Conservation (phyloP, 139 green algal genomes). For the Chlamydomonas incerta region DNA sequence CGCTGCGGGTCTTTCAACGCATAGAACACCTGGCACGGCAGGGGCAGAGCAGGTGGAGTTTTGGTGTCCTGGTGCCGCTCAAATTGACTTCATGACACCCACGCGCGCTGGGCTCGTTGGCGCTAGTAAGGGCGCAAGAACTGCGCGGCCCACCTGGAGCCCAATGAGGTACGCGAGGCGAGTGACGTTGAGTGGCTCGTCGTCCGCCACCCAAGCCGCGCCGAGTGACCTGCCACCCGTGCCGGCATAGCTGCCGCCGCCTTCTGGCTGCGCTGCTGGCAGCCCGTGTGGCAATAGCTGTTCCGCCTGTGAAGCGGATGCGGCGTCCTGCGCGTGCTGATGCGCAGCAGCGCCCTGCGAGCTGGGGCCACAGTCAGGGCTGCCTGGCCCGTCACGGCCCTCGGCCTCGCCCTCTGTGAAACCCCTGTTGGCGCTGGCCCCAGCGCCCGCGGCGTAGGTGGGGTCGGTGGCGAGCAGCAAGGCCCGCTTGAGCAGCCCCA, state of each 20-base stretch:
- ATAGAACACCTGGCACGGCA: constrained; percentile 36
- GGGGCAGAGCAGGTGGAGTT: neutral
- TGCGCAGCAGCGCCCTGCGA: too few relatives aligned
- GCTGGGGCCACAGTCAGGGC: too few relatives aligned
- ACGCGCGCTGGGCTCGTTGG: too few relatives aligned
- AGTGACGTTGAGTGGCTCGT: constrained; percentile 45
- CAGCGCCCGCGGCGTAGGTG: neutral
- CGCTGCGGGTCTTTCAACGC: constrained; percentile 43
- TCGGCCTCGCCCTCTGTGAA: too few relatives aligned
- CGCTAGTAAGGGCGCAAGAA: too few relatives aligned
- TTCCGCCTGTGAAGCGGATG: neutral
- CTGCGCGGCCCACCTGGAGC: constrained; percentile 45
- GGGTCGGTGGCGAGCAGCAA: constrained; percentile 43
- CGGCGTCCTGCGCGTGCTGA: too few relatives aligned
- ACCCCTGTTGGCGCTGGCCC: too few relatives aligned
- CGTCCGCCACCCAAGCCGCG: neutral
- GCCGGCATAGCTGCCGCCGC: too few relatives aligned
- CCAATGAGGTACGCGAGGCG: constrained; percentile 28
- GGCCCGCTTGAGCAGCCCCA: constrained; percentile 45
- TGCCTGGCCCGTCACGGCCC: too few relatives aligned
- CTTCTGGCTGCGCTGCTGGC: neutral
- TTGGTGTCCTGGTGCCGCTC: too few relatives aligned
- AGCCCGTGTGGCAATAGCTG: too few relatives aligned
- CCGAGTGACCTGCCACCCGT: neutral
- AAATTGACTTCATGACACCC: too few relatives aligned